These are phyloP conservation scores for Oryza brachyantha DNA, from an alignment of 176 grass and related monocot genomes.

Conservation along the genomic window DNA sequence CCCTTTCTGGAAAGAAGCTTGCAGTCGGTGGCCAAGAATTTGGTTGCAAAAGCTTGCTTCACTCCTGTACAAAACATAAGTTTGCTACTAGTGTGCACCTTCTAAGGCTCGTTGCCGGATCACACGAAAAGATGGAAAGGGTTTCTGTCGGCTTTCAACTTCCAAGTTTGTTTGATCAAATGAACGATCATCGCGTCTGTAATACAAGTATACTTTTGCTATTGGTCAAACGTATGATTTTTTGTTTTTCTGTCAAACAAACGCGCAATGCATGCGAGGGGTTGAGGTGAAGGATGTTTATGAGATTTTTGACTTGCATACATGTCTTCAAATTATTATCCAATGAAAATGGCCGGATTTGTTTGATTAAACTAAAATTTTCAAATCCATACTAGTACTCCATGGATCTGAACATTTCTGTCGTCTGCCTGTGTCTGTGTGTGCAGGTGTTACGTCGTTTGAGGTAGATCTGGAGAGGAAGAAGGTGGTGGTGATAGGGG, in stretches of 20 bases:
- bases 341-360: no score
- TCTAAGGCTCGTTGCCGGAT: slow-evolving; percentile 12
- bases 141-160: neutral
- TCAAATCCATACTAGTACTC: no score
- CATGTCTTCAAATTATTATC: no score
- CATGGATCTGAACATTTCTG: neutral
- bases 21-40: slow-evolving; percentile 30
- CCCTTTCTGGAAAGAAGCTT: slow-evolving; percentile 32
- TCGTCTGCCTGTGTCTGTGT: neutral
- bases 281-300: no score
- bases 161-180: neutral
- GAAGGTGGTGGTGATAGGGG: slow-evolving; percentile 86
- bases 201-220: no score
- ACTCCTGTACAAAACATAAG: neutral
- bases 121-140: neutral
- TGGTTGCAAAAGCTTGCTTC: neutral
- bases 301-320: no score
- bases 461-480: slow-evolving; percentile 94
- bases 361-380: no score
- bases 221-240: no score
- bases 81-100: neutral
- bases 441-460: slow-evolving; percentile 72
- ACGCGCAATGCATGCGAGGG: no score
- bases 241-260: no score
- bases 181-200: neutral